Conservation (phyloP, 306 rosid genomes). For the Casuarina glauca region DNA sequence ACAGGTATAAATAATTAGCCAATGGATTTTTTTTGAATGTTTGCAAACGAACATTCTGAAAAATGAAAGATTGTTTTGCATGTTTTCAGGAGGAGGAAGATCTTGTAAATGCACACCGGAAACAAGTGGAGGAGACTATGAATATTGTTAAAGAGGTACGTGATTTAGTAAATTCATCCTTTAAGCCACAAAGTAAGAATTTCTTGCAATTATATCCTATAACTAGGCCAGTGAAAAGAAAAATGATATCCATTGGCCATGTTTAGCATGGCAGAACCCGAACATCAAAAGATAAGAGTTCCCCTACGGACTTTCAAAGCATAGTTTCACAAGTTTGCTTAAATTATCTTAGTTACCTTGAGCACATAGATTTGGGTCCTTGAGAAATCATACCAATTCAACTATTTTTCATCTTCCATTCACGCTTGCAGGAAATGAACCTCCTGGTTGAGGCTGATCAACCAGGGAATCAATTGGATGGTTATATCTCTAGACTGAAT, state of each 20-base stretch:
- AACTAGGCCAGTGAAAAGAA: not conserved
- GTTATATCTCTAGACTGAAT: slow-evolving; percentile 73
- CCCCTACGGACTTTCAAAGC: no score
- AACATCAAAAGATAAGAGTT: no score
- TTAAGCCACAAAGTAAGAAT: not conserved
- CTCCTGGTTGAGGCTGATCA: slow-evolving; percentile 96
- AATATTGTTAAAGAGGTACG: slow-evolving; percentile 91
- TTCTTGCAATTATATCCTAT: not conserved
- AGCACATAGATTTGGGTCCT: not conserved
- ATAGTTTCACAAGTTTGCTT: not conserved
- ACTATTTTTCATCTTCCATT: slow-evolving; percentile 18
- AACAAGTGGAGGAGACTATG: slow-evolving; percentile 98
- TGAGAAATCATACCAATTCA: not conserved
- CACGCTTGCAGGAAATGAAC: slow-evolving; percentile 81
- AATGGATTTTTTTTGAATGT: slow-evolving; percentile 12
- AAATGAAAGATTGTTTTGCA: slow-evolving; percentile 17
- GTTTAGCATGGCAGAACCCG: not conserved
- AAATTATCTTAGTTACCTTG: not conserved
- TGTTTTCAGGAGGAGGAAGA: slow-evolving; percentile 93
- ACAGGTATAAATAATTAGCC: slow-evolving; percentile 53
- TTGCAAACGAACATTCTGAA: slow-evolving; percentile 1
- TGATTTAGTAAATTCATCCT: slow-evolving; percentile 13
- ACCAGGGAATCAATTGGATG: slow-evolving; percentile 93
- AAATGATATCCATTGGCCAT: not conserved
- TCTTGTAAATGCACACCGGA: slow-evolving; percentile 95